Percentiles rank a stretch among this genome's conserved stretches.
Conservation (phyloP, 2,329 filamentous ascomycete genomes). For the Pseudogymnoascus sp. region DNA sequence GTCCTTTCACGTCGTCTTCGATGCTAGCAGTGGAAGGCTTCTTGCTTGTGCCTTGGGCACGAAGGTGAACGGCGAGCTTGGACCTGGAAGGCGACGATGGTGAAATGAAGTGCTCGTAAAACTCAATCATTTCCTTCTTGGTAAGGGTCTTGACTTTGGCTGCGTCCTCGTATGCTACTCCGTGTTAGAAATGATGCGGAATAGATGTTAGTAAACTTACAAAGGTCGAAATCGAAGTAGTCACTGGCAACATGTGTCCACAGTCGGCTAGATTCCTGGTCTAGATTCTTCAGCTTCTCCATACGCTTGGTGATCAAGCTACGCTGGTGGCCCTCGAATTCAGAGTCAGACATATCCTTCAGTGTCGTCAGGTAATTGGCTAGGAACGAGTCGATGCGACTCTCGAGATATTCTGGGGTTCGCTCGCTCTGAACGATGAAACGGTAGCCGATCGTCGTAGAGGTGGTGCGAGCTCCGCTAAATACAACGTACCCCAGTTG, state of each 20-base stretch:
- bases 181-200: background rate
- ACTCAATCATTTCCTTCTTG: conserved; percentile 71
- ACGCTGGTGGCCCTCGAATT: conserved; percentile 86
- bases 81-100: conserved; percentile 64
- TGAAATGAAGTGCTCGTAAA: conserved; percentile 68
- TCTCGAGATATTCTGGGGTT: conserved; percentile 73
- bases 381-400: conserved; percentile 80
- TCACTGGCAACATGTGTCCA: conserved; percentile 82
- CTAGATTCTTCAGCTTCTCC: conserved; percentile 87
- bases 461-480: conserved; percentile 61
- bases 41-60: conserved; percentile 57
- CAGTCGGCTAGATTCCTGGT: conserved; percentile 72
- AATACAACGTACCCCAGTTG: conserved; percentile 97
- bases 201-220: conserved; percentile 40
- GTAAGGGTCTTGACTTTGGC: conserved; percentile 63
- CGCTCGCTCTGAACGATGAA: conserved; percentile 92
- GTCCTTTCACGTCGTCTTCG: conserved; percentile 31
- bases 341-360: conserved; percentile 66
- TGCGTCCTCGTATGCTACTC: conserved; percentile 51
- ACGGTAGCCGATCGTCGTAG: conserved; percentile 76
- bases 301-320: conserved; percentile 79
- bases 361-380: conserved; percentile 56
- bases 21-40: conserved; percentile 31
- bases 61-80: conserved; percentile 78
- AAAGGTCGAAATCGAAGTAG: conserved; percentile 80